Percentiles rank a stretch among this genome's conserved stretches.
These are phyloP conservation scores for Colletotrichum kahawae DNA, from an alignment of 2,329 filamentous ascomycete genomes.

Conservation along the genomic window DNA sequence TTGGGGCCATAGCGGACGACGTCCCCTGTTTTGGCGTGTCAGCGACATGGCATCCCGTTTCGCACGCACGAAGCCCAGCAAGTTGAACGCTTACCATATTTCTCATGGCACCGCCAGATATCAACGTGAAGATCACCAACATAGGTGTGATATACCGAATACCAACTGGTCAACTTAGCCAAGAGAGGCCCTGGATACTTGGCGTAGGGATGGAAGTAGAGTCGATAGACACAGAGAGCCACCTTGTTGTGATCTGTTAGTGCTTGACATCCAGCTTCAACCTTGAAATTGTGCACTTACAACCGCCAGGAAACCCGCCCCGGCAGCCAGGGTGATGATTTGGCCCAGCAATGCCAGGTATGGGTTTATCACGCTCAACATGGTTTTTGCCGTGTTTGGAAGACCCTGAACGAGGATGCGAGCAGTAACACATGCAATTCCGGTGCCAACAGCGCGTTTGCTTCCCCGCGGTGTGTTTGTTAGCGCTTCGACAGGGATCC, in stretches of 20 bases:
- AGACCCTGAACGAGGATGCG: background rate
- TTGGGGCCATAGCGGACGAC: conserved; percentile 7
- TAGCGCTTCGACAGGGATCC: background rate
- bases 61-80: background rate
- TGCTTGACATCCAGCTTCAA: background rate
- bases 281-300: background rate
- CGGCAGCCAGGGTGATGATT: background rate
- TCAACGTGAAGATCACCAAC: conserved; percentile 4
- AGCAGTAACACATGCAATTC: background rate
- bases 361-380: background rate
- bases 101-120: conserved; percentile 7
- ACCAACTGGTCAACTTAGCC: conserved; percentile 4
- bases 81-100: background rate
- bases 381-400: background rate
- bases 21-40: background rate
- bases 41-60: background rate
- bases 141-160: background rate
- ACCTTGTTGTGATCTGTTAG: background rate
- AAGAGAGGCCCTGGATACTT: conserved; percentile 4
- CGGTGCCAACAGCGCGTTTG: background rate
- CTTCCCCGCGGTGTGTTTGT: background rate
- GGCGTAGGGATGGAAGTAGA: conserved; percentile 1
- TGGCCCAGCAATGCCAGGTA: background rate
- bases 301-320: background rate
- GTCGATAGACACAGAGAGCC: background rate